These are phyloP conservation scores for Gonapodya prolifera DNA, from an alignment of 192 early-diverging fungal species.

Conservation along the genomic window DNA sequence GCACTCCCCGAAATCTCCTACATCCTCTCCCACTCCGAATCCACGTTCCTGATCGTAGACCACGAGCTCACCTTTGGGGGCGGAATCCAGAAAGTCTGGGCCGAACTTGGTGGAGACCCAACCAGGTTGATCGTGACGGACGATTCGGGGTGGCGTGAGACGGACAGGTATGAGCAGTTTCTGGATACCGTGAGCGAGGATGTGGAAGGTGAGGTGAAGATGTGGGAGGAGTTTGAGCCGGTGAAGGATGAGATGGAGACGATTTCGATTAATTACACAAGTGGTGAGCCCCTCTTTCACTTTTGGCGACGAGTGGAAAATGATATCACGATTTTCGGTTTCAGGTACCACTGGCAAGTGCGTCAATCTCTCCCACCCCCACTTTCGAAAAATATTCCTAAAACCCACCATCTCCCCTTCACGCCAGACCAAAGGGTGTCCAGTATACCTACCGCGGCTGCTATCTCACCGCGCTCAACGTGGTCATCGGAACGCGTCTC, in stretches of 20 bases:
- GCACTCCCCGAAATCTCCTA: constrained; percentile 36
- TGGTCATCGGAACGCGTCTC: constrained; percentile 26
- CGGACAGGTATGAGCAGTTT: constrained; percentile 35
- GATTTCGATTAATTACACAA: constrained; percentile 41
- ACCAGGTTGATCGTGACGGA: neutral
- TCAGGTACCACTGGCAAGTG: constrained; percentile 34
- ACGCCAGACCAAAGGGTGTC: constrained; percentile 32
- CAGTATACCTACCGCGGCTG: constrained; percentile 36
- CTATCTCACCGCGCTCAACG: constrained; percentile 32
- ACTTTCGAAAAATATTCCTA: neutral
- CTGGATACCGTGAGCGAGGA: constrained; percentile 8
- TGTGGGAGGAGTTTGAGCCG: constrained; percentile 30
- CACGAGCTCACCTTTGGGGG: constrained; percentile 14
- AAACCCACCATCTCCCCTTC: neutral
- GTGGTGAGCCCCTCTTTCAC: neutral
- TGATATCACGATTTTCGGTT: too few species aligned
- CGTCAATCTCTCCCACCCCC: neutral
- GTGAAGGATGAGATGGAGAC: constrained; percentile 27
- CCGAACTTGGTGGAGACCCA: neutral
- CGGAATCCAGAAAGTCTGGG: neutral
- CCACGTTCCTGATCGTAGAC: constrained; percentile 35
- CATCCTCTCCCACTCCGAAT: constrained; percentile 35
- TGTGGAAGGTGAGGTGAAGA: constrained; percentile 15
- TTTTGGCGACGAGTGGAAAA: too few species aligned
- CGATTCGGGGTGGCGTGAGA: neutral